phyloP scores from a whole-genome alignment of 2,329 filamentous ascomycete species.

The Venturia carpophila region DNA sequence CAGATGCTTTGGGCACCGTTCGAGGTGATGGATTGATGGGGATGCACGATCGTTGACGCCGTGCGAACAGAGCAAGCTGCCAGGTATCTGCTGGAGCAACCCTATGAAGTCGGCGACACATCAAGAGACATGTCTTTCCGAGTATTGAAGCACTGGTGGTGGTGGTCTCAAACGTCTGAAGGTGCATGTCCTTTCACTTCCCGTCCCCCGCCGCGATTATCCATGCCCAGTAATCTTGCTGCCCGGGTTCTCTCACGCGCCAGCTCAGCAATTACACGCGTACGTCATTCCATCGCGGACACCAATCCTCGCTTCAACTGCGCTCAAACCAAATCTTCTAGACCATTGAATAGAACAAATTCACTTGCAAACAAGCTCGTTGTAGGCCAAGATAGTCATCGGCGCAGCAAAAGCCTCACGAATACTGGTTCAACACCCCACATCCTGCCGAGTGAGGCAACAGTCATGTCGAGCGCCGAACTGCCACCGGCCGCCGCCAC shows the following conservation, averaged over 20 bases:
- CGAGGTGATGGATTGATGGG: too few species aligned
- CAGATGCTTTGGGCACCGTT: too few species aligned
- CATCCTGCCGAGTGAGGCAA: background rate
- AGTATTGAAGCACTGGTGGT: too few species aligned
- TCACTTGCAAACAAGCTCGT: background rate
- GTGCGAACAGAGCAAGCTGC: too few species aligned
- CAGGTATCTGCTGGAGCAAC: too few species aligned
- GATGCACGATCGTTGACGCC: too few species aligned
- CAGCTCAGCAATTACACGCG: background rate
- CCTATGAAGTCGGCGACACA: too few species aligned
- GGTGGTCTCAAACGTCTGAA: too few species aligned
- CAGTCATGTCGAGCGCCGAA: slow-evolving; percentile 8
- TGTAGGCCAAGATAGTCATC: background rate
- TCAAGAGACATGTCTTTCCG: too few species aligned
- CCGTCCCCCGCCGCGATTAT: background rate
- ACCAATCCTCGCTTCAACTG: background rate
- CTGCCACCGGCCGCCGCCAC: background rate
- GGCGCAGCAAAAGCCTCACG: background rate
- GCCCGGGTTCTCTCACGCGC: slow-evolving; percentile 2
- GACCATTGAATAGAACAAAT: background rate
- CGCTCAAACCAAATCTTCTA: background rate
- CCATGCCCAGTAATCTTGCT: background rate
- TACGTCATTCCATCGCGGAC: slow-evolving; percentile 1
- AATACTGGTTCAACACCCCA: background rate
- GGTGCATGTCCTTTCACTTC: background rate